Evolutionary conservation across 257 asterid species (phyloP).

Genomic region (Solanum bulbocastanum): DNA sequence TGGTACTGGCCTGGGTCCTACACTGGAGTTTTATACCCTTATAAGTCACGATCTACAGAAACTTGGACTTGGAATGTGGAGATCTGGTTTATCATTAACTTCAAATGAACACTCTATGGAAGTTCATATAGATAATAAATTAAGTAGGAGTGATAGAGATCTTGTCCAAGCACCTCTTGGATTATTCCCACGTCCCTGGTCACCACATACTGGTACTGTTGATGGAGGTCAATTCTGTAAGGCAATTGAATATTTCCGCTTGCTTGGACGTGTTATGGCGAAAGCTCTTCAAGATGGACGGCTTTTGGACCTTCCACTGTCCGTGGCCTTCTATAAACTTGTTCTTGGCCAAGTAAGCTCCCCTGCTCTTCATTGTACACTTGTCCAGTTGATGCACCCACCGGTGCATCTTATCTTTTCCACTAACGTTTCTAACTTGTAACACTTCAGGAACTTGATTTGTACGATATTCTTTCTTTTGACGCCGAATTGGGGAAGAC

Average conservation of each 20-base stretch:
- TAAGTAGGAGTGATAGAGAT: constrained; percentile 31
- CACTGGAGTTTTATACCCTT: constrained; percentile 92
- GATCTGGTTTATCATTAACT: constrained; percentile 35
- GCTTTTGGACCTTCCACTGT: constrained; percentile 86
- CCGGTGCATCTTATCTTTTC: not conserved
- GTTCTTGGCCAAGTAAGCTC: constrained; percentile 69
- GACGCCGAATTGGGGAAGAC: constrained; percentile 76
- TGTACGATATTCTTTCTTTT: constrained; percentile 75
- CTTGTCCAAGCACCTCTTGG: constrained; percentile 77
- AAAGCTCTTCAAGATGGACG: constrained; percentile 99
- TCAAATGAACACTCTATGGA: constrained; percentile 42
- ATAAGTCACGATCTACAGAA: constrained; percentile 91
- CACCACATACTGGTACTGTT: constrained; percentile 50
- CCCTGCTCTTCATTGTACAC: not conserved
- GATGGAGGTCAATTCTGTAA: constrained; percentile 62
- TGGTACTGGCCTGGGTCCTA: constrained; percentile 97
- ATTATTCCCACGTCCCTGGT: constrained; percentile 92
- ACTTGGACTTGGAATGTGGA: constrained; percentile 82
- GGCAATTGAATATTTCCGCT: constrained; percentile 56
- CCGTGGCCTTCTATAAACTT: constrained; percentile 77
- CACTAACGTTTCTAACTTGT: not conserved
- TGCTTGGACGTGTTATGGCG: constrained; percentile 93
- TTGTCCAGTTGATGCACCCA: not conserved
- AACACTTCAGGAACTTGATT: constrained; percentile 69
- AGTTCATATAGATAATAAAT: constrained; percentile 7